Conservation (phyloP, 2,329 filamentous ascomycete species). For the Neofusicoccum laricinum region DNA sequence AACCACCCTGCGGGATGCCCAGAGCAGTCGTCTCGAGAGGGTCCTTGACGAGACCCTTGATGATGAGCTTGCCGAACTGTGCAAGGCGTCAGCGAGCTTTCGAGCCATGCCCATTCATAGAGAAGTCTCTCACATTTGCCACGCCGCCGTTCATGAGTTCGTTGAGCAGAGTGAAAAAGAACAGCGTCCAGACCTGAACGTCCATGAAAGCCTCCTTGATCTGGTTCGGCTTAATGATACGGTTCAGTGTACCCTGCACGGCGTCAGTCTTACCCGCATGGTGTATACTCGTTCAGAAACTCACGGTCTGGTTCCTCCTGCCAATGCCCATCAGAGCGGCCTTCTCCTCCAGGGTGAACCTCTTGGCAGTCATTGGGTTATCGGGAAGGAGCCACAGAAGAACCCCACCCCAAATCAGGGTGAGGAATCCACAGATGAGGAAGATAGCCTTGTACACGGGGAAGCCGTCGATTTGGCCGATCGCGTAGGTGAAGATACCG, state of each 20-base stretch:
- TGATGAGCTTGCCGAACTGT: constrained; percentile 53
- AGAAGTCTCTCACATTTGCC: constrained; percentile 36
- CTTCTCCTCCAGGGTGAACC: constrained; percentile 45
- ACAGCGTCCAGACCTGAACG: constrained; percentile 45
- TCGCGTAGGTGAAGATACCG: constrained; percentile 37
- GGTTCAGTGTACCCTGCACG: constrained; percentile 43
- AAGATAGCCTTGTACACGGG: constrained; percentile 47
- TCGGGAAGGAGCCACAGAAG: constrained; percentile 43
- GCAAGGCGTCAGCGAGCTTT: not conserved
- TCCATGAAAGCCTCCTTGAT: constrained; percentile 48
- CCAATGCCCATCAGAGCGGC: constrained; percentile 41
- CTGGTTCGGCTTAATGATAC: constrained; percentile 48
- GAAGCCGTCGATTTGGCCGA: constrained; percentile 42
- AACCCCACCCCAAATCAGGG: constrained; percentile 43
- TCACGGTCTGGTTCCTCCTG: constrained; percentile 33
- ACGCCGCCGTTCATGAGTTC: constrained; percentile 54
- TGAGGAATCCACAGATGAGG: constrained; percentile 45
- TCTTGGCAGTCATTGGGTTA: constrained; percentile 41
- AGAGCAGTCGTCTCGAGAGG: constrained; percentile 49
- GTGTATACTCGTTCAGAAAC: not conserved
- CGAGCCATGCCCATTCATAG: too few relatives aligned
- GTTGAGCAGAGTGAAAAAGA: constrained; percentile 50
- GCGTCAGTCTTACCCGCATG: not conserved
- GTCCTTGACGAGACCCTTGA: constrained; percentile 48
- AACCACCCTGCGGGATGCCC: constrained; percentile 55